Conservation (phyloP, 768 basidiomycete species). For the Tubosaeta brunneosetosa region DNA sequence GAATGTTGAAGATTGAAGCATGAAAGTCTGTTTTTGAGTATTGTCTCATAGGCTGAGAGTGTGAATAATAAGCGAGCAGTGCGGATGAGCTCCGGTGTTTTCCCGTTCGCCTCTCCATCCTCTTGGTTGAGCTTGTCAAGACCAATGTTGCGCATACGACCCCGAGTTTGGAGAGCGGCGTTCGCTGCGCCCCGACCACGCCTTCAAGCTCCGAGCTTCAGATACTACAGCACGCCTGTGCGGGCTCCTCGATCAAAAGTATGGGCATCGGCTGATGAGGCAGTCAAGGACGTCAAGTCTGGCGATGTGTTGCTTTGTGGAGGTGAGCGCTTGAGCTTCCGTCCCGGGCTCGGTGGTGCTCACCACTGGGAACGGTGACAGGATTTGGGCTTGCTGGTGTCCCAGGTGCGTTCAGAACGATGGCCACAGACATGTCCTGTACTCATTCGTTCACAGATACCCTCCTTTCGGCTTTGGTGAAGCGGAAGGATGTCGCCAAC, state of each 20-base stretch:
- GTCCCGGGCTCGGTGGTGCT: background rate
- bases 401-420: constrained; percentile 49
- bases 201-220: constrained; percentile 8
- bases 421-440: background rate
- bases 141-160: constrained; percentile 16
- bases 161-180: constrained; percentile 8
- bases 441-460: constrained; percentile 51
- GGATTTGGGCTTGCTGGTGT: constrained; percentile 90
- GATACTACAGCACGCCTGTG: constrained; percentile 24
- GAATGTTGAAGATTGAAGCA: too few relatives aligned
- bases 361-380: constrained; percentile 25
- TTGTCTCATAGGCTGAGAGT: too few relatives aligned
- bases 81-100: constrained; percentile 25
- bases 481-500: constrained; percentile 65
- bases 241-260: constrained; percentile 52
- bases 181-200: constrained; percentile 14
- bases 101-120: background rate
- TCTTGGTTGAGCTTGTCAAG: background rate
- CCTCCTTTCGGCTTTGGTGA: constrained; percentile 70
- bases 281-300: constrained; percentile 76
- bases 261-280: constrained; percentile 80
- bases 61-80: background rate
- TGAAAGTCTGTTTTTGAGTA: too few relatives aligned
- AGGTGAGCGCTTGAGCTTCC: constrained; percentile 44
- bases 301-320: constrained; percentile 77